These are phyloP conservation scores for Nyctanthes arbortristis DNA, from an alignment of 257 asterid genomes.

Conservation along the genomic window DNA sequence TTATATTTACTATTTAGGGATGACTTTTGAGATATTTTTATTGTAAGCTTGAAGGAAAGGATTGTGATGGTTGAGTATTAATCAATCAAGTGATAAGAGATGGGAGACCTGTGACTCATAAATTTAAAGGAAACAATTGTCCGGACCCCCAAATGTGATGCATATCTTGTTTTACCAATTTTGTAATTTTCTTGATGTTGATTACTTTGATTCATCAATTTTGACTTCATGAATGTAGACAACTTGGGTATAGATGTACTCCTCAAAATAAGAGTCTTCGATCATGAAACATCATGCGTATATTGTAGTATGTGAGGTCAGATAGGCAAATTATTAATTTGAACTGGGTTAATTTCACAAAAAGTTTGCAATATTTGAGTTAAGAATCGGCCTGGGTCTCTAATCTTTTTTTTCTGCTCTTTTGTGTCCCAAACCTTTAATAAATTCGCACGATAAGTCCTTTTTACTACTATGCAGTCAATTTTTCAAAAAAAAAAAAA, in stretches of 20 bases:
- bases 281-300: background rate
- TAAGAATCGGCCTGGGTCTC: no score
- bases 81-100: background rate
- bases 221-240: background rate
- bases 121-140: background rate
- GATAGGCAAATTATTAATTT: no score
- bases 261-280: no score
- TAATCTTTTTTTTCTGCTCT: no score
- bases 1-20: background rate
- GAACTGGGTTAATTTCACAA: no score
- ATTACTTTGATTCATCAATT: background rate
- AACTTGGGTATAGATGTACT: background rate
- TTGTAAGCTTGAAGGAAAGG: background rate
- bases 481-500: no score
- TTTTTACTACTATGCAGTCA: no score
- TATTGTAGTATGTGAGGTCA: no score
- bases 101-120: background rate
- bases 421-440: no score
- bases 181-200: background rate
- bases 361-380: no score
- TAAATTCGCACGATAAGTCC: no score
- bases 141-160: background rate
- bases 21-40: background rate
- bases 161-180: background rate
- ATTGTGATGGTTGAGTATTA: background rate